Evolutionary conservation across 2,329 filamentous ascomycete genomes (phyloP).

Genomic region (Zymoseptoria tritici): DNA sequence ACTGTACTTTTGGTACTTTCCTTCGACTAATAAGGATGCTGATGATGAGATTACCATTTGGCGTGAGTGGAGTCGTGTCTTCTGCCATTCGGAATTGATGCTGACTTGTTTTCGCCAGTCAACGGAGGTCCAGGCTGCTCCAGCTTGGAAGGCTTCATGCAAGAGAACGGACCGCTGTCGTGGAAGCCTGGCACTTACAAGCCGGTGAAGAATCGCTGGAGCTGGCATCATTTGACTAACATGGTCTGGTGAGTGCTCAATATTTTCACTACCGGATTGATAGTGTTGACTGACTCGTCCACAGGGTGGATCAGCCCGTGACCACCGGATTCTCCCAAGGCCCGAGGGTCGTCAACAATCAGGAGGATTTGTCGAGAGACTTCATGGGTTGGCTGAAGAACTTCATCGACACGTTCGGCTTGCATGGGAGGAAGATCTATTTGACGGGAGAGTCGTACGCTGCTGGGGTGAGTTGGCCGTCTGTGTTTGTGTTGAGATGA

Average conservation of each 20-base stretch:
- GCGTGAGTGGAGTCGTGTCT: slow-evolving; percentile 22
- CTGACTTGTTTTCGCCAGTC: slow-evolving; percentile 38
- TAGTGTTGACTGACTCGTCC: neutral
- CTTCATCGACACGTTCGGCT: slow-evolving; percentile 43
- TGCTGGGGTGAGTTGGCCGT: neutral
- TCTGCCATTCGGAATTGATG: slow-evolving; percentile 29
- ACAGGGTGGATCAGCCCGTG: slow-evolving; percentile 42
- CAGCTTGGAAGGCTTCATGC: slow-evolving; percentile 14
- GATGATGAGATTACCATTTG: slow-evolving; percentile 46
- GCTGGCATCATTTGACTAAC: slow-evolving; percentile 59
- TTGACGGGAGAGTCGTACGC: slow-evolving; percentile 20
- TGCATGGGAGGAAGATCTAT: slow-evolving; percentile 43
- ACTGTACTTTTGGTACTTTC: slow-evolving; percentile 52
- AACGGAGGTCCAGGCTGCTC: slow-evolving; percentile 18
- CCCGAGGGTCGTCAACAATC: slow-evolving; percentile 22
- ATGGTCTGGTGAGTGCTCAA: slow-evolving; percentile 50
- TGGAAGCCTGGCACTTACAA: slow-evolving; percentile 36
- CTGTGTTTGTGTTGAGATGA: too few relatives aligned
- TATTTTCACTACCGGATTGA: neutral
- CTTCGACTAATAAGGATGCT: slow-evolving; percentile 42
- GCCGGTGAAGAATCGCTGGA: slow-evolving; percentile 38
- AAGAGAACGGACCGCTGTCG: slow-evolving; percentile 25
- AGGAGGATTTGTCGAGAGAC: slow-evolving; percentile 34
- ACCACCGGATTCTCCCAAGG: slow-evolving; percentile 41
- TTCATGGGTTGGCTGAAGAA: slow-evolving; percentile 43